Evolutionary conservation across 129 eudicot genomes (phyloP).

Genomic region (Flaveria brownii): DNA sequence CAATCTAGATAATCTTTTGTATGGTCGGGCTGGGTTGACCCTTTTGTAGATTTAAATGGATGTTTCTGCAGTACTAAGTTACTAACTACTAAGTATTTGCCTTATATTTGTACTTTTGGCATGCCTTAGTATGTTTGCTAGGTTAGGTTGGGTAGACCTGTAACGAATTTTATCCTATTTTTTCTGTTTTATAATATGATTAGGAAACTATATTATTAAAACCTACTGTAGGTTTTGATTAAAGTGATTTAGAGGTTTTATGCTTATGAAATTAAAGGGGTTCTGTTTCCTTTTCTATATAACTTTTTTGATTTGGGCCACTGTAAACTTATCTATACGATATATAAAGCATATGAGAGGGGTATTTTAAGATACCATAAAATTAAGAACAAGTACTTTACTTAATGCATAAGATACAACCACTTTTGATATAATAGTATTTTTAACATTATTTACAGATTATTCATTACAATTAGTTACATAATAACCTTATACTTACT

Average conservation of each 20-base stretch:
- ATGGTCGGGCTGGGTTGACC: not conserved
- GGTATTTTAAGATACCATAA: too few species aligned
- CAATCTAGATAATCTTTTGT: not conserved
- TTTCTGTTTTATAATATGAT: too few species aligned
- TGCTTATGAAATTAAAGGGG: not conserved
- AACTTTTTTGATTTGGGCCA: not conserved
- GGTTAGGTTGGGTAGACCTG: not conserved
- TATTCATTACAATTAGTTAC: too few species aligned
- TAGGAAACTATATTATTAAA: not conserved
- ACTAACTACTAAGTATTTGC: not conserved
- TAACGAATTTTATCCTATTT: not conserved
- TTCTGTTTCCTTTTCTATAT: not conserved
- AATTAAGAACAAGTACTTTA: too few species aligned
- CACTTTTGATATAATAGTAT: too few species aligned
- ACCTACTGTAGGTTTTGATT: not conserved
- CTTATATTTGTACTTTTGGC: not conserved
- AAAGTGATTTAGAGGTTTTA: slow-evolving; percentile 3
- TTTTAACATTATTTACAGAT: too few species aligned
- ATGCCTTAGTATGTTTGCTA: not conserved
- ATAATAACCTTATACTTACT: too few species aligned
- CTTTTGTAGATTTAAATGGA: not conserved
- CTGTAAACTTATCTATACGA: not conserved
- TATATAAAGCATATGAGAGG: too few species aligned
- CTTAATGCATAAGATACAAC: too few species aligned
- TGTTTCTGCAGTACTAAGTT: not conserved